Conservation (phyloP, 176 grass and related monocot genomes). For the Cymbopogon citratus region DNA sequence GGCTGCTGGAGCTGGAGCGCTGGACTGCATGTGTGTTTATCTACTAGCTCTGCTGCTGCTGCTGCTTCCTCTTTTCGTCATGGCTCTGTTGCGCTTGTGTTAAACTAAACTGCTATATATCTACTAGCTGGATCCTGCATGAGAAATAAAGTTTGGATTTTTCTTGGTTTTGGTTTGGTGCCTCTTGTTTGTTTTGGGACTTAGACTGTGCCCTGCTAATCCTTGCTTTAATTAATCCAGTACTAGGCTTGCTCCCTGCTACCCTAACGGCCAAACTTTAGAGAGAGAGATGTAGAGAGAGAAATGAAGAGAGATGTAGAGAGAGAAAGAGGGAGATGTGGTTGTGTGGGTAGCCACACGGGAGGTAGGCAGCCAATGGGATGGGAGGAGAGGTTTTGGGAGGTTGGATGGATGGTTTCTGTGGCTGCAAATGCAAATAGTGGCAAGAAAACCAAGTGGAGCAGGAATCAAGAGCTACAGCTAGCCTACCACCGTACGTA, state of each 20-base stretch:
- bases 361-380: not conserved
- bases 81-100: not conserved
- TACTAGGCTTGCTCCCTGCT: not conserved
- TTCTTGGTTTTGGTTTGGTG: constrained; percentile 4
- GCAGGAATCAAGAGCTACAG: not conserved
- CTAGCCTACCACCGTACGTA: not conserved
- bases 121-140: not conserved
- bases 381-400: not conserved
- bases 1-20: not conserved
- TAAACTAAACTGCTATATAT: not conserved
- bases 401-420: not conserved
- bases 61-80: not conserved
- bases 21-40: not conserved
- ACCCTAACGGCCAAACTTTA: not conserved
- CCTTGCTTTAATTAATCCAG: constrained; percentile 12
- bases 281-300: no score
- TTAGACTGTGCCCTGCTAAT: not conserved
- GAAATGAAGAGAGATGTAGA: no score
- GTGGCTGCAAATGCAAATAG: constrained; percentile 20
- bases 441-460: not conserved
- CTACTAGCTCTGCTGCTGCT: not conserved
- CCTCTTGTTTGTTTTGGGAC: constrained; percentile 17
- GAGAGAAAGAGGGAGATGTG: not conserved
- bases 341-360: constrained; percentile 27
- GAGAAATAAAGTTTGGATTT: constrained; percentile 16